Evolutionary conservation across 2,329 filamentous ascomycete genomes (phyloP).

Genomic region (Colletotrichum gigasporum): DNA sequence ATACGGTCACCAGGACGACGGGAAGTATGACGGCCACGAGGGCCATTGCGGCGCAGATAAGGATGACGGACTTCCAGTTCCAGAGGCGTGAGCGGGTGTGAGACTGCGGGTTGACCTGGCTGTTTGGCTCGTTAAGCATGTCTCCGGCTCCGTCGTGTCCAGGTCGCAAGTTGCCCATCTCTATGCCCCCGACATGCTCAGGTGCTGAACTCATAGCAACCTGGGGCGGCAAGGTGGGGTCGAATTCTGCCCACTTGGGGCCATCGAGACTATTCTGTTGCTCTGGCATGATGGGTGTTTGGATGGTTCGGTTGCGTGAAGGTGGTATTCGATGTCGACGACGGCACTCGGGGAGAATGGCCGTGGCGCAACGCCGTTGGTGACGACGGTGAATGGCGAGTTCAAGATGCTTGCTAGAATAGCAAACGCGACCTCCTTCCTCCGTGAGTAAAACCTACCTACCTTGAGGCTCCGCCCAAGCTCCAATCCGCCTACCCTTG

Average conservation of each 20-base stretch:
- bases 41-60: constrained; percentile 40
- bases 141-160: constrained; percentile 1
- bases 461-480: too few species aligned
- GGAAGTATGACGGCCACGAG: neutral
- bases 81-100: constrained; percentile 32
- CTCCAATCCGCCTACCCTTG: too few species aligned
- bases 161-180: neutral
- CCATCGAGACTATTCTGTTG: neutral
- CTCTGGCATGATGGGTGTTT: neutral
- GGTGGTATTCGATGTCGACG: too few species aligned
- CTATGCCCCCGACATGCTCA: constrained; percentile 19
- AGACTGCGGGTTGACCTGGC: constrained; percentile 30
- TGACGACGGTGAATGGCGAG: too few species aligned
- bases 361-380: too few species aligned
- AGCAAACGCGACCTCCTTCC: too few species aligned
- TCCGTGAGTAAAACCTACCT: too few species aligned
- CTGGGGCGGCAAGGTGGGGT: constrained; percentile 20
- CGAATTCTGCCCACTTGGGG: constrained; percentile 11
- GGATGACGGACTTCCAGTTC: constrained; percentile 36
- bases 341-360: too few species aligned
- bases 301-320: too few species aligned
- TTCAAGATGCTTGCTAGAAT: too few species aligned
- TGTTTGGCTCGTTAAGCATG: neutral
- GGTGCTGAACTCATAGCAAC: constrained; percentile 18
- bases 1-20: neutral